These are phyloP conservation scores for Heritiera fomes DNA, from an alignment of 345 rosid genomes.

Conservation along the genomic window DNA sequence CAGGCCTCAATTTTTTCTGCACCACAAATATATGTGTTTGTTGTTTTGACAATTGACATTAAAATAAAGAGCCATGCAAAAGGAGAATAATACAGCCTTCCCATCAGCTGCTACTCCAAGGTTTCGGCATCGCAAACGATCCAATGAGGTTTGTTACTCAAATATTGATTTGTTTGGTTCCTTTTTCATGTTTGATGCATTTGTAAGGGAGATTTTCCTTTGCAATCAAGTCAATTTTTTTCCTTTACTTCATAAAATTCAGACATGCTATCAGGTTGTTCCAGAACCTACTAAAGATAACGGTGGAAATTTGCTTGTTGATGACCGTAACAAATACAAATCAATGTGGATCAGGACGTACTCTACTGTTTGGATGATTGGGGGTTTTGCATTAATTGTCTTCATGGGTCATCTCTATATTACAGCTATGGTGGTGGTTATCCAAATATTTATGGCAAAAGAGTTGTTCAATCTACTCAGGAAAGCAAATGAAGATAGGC, in stretches of 20 bases:
- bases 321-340: conserved; percentile 75
- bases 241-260: background rate
- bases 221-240: conserved; percentile 7
- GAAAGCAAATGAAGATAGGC: conserved; percentile 80
- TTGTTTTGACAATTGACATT: conserved; percentile 1
- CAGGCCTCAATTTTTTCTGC: conserved; percentile 14
- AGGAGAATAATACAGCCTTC: conserved; percentile 42
- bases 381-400: conserved; percentile 71
- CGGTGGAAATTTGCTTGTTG: conserved; percentile 61
- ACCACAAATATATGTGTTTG: conserved; percentile 2
- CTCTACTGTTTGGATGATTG: conserved; percentile 95
- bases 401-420: conserved; percentile 97
- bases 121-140: conserved; percentile 69
- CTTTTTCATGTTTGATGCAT: conserved; percentile 9
- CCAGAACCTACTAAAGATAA: conserved; percentile 56
- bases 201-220: background rate
- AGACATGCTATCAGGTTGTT: conserved; percentile 43
- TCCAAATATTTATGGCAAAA: conserved; percentile 91
- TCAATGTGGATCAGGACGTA: conserved; percentile 75
- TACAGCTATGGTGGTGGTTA: conserved; percentile 91
- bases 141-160: conserved; percentile 60
- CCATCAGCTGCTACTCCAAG: conserved; percentile 50
- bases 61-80: conserved; percentile 54
- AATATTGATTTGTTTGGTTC: background rate
- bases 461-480: conserved; percentile 85